A percentile compares a stretch with the other conserved stretches of the same genome.
phyloP scores from a whole-genome alignment of 176 grass and related monocot species.

The Carex parvula region DNA sequence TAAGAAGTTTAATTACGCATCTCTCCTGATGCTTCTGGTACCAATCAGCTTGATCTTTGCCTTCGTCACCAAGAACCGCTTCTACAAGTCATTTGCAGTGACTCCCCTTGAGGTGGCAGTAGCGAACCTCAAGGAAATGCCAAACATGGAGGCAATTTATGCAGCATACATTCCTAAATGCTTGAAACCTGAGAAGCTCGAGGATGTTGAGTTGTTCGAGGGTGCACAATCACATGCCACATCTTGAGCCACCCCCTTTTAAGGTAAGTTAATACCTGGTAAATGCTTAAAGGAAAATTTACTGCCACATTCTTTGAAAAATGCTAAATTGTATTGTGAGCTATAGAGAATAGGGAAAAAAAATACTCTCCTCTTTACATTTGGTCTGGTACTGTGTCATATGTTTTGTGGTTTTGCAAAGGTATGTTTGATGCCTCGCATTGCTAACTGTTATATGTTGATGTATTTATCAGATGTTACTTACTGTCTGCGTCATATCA shows the following conservation, averaged over 20 bases:
- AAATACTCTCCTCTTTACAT: background rate
- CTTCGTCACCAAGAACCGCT: conserved; percentile 50
- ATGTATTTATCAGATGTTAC: background rate
- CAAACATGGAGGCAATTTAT: conserved; percentile 67
- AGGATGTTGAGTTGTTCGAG: conserved; percentile 65
- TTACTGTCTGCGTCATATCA: background rate
- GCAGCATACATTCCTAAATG: conserved; percentile 55
- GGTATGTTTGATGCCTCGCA: background rate
- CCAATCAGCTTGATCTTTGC: conserved; percentile 53
- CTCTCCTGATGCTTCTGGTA: conserved; percentile 41
- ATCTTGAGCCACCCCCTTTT: conserved; percentile 56
- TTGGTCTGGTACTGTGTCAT: background rate
- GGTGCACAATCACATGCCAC: conserved; percentile 50
- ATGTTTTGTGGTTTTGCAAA: background rate
- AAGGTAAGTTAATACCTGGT: conserved; percentile 22
- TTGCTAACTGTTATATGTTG: background rate
- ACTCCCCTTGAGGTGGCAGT: conserved; percentile 67
- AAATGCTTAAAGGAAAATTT: background rate
- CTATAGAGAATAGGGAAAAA: background rate
- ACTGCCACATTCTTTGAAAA: background rate
- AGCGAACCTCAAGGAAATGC: conserved; percentile 44
- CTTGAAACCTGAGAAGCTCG: conserved; percentile 59
- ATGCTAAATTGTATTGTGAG: background rate
- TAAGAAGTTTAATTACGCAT: conserved; percentile 20
- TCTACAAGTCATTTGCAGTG: conserved; percentile 53